These are phyloP conservation scores for Tolypocladium paradoxum DNA, from an alignment of 2,329 filamentous ascomycete genomes.

Conservation along the genomic window DNA sequence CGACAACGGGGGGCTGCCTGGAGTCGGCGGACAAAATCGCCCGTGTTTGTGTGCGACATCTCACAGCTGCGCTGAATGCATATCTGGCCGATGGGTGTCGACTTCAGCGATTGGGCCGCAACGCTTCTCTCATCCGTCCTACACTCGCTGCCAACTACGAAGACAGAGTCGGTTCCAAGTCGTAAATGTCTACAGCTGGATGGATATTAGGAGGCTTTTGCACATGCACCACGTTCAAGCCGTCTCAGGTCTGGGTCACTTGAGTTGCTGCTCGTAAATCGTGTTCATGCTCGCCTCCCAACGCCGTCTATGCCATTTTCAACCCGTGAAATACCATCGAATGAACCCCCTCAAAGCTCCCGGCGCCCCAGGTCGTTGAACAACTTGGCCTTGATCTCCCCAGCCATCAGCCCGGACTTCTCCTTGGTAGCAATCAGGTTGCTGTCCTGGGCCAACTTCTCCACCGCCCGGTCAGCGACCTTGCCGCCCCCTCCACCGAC, in stretches of 20 bases:
- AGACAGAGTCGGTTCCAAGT: neutral
- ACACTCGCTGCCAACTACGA: neutral
- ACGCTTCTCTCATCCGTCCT: neutral
- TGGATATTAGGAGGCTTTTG: neutral
- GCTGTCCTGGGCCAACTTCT: constrained; percentile 51
- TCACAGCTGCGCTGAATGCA: neutral
- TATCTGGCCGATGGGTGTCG: too few relatives aligned
- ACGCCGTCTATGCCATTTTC: neutral
- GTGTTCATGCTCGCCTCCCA: neutral
- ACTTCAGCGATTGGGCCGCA: too few relatives aligned
- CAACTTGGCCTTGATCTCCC: constrained; percentile 51
- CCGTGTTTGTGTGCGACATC: neutral
- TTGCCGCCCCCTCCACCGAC: constrained; percentile 13
- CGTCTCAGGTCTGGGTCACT: neutral
- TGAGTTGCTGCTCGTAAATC: neutral
- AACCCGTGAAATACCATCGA: neutral
- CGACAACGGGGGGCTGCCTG: neutral
- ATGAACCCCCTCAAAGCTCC: neutral
- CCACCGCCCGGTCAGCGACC: constrained; percentile 35
- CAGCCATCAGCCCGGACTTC: constrained; percentile 49
- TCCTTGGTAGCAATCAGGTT: constrained; percentile 52
- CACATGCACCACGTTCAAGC: neutral
- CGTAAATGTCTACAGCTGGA: too few relatives aligned
- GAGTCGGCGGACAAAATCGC: neutral
- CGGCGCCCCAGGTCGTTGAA: constrained; percentile 35